Evolutionary conservation across 257 asterid species (phyloP).

Genomic region (Cruciata laevipes): DNA sequence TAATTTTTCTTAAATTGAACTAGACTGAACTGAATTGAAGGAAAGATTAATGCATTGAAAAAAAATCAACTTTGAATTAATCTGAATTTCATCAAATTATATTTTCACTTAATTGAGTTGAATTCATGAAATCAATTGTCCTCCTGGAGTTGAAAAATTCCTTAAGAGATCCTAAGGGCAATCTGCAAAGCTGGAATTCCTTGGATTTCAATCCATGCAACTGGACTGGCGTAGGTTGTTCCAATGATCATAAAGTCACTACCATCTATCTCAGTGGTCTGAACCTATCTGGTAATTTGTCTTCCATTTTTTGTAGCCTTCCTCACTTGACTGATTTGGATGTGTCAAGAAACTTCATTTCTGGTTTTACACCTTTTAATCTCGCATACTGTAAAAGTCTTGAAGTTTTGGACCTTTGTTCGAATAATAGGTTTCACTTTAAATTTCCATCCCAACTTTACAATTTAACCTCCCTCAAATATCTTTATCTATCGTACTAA

Average conservation of each 20-base stretch:
- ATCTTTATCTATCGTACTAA: constrained; percentile 71
- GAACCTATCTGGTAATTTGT: constrained; percentile 55
- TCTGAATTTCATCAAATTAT: too few relatives aligned
- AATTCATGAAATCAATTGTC: too few relatives aligned
- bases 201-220: constrained; percentile 53
- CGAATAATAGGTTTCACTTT: constrained; percentile 55
- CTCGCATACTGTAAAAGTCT: constrained; percentile 37
- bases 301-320: constrained; percentile 51
- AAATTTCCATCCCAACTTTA: constrained; percentile 45
- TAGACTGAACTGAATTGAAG: too few relatives aligned
- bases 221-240: constrained; percentile 63
- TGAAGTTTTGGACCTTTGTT: constrained; percentile 61
- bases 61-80: too few relatives aligned
- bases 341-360: constrained; percentile 53
- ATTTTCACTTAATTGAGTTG: too few relatives aligned
- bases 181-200: constrained; percentile 59
- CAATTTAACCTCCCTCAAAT: constrained; percentile 43
- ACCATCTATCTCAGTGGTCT: constrained; percentile 46
- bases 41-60: too few relatives aligned
- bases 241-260: constrained; percentile 28
- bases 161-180: constrained; percentile 42
- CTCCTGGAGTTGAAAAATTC: constrained; percentile 54
- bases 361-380: constrained; percentile 51
- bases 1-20: too few relatives aligned
- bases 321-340: constrained; percentile 43